Conservation (phyloP, 73 alveolate genomes). For the Paramecium octaurelia region DNA sequence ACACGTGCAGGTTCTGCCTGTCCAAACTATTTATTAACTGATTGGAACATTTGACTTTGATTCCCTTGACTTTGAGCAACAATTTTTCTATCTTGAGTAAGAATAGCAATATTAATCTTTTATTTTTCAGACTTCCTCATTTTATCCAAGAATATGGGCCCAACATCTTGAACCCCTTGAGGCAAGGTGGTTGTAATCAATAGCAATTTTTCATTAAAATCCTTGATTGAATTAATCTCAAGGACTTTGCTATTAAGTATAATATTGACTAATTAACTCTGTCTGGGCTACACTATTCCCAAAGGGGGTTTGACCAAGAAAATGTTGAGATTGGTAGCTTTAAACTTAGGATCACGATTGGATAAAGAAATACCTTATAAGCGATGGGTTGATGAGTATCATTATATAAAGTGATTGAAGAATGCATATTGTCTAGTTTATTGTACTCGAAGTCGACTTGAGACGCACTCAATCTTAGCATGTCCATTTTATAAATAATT, state of each 20-base stretch:
- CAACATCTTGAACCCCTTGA: neutral
- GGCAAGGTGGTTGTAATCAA: neutral
- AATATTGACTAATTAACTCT: neutral
- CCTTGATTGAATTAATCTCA: neutral
- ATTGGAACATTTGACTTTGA: neutral
- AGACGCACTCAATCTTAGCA: neutral
- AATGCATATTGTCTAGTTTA: neutral
- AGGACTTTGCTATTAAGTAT: neutral
- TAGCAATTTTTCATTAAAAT: constrained; percentile 12
- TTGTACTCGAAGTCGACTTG: neutral
- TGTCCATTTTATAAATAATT: constrained; percentile 13
- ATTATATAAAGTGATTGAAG: neutral
- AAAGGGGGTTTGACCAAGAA: constrained; percentile 26
- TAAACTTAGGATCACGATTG: neutral
- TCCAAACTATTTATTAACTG: constrained; percentile 3
- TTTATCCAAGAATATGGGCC: neutral
- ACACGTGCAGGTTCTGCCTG: neutral
- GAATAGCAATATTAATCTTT: neutral
- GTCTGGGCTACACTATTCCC: neutral
- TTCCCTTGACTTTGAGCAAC: neutral
- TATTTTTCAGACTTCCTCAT: neutral
- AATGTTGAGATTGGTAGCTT: neutral
- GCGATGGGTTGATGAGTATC: neutral
- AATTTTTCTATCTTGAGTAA: neutral
- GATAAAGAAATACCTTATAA: neutral